Conservation (phyloP, 2,329 filamentous ascomycete genomes). For the Amauroascus verrucosus region DNA sequence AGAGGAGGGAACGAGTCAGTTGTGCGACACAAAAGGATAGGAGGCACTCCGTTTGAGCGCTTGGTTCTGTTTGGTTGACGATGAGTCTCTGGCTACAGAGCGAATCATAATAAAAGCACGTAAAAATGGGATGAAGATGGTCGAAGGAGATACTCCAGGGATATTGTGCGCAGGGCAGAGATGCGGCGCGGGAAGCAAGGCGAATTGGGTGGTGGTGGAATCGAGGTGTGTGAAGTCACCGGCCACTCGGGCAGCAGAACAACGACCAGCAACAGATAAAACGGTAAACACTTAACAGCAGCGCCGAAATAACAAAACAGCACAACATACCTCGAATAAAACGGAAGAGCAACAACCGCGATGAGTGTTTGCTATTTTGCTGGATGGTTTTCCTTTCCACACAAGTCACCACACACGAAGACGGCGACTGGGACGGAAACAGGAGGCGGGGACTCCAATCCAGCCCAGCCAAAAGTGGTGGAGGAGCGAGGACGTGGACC, state of each 20-base stretch:
- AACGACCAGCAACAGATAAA: neutral
- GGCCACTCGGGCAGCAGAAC: slow-evolving; percentile 5
- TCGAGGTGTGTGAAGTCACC: slow-evolving; percentile 9
- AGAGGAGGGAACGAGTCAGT: neutral
- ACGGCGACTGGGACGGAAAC: neutral
- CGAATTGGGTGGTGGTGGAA: neutral
- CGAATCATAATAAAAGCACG: neutral
- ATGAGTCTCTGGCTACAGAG: neutral
- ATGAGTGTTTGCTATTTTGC: neutral
- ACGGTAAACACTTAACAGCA: neutral
- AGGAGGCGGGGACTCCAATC: slow-evolving; percentile 11
- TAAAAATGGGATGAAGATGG: neutral
- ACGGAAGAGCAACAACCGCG: neutral
- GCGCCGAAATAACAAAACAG: neutral
- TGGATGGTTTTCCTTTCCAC: neutral
- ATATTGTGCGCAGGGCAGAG: neutral
- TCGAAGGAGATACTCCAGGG: neutral
- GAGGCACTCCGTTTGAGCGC: neutral
- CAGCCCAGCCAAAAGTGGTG: slow-evolving; percentile 10
- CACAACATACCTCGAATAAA: slow-evolving; percentile 4
- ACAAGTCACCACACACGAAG: neutral
- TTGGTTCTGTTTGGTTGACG: neutral
- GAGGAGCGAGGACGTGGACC: neutral
- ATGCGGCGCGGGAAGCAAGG: neutral
- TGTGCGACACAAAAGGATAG: neutral